A percentile compares a stretch with the other conserved stretches of the same genome.
These are phyloP conservation scores for Spathaspora sp. DNA, from an alignment of 1,139 yeast species.

Conservation along the genomic window DNA sequence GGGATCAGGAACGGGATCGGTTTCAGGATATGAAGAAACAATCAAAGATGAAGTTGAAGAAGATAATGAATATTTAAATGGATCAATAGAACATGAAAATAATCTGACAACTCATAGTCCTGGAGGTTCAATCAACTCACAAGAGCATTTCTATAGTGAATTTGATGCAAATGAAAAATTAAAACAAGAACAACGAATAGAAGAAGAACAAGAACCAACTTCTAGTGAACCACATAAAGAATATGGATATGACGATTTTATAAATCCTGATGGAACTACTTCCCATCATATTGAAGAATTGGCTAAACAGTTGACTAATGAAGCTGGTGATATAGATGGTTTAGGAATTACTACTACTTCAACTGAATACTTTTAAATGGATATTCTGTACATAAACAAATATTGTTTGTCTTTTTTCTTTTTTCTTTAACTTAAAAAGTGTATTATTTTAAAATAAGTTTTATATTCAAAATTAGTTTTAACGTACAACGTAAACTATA, in stretches of 20 bases:
- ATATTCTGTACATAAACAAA: background rate
- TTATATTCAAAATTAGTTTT: background rate
- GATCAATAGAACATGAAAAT: background rate
- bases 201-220: background rate
- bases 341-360: conserved; percentile 28
- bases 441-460: background rate
- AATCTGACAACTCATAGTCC: background rate
- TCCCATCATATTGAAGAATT: conserved; percentile 24
- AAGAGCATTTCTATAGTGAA: background rate
- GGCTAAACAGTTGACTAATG: conserved; percentile 28
- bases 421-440: background rate
- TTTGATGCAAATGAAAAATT: background rate
- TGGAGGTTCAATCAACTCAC: background rate
- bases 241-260: conserved; percentile 34
- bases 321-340: conserved; percentile 33
- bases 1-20: conserved; percentile 6
- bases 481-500: conserved; percentile 5
- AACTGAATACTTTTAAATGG: conserved; percentile 8
- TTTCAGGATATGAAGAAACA: conserved; percentile 4
- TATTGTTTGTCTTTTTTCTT: background rate
- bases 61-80: background rate
- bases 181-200: conserved; percentile 1
- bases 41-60: background rate
- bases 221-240: conserved; percentile 3
- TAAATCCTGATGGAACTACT: conserved; percentile 16